Percentiles rank a stretch among this genome's conserved stretches.
phyloP scores from a whole-genome alignment of 371 early-diverging fungal genomes.

The Smittium culicis region DNA sequence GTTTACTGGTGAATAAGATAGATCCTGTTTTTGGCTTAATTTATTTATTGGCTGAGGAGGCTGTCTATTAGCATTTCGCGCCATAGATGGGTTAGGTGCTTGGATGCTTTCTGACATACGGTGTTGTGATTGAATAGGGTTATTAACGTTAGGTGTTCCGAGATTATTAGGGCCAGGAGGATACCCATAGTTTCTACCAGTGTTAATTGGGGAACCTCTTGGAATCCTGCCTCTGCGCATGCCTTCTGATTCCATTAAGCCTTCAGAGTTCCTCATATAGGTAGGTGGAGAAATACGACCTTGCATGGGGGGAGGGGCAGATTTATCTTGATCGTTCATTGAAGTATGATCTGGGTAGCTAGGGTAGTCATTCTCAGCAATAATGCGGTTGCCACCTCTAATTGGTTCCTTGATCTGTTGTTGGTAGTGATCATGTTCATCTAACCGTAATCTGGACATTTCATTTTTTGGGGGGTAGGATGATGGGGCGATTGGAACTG shows the following conservation, averaged over 20 bases:
- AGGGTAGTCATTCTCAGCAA: not conserved
- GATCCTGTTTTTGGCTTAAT: not conserved
- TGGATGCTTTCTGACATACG: not conserved
- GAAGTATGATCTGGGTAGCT: not conserved
- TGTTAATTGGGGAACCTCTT: not conserved
- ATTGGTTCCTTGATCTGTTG: not conserved
- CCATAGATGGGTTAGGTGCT: not conserved
- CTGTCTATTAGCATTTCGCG: not conserved
- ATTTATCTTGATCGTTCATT: not conserved
- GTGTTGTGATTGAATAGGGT: not conserved
- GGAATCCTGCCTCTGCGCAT: not conserved
- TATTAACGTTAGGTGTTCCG: not conserved
- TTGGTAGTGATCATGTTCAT: not conserved
- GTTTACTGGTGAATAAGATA: not conserved
- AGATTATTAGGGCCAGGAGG: not conserved
- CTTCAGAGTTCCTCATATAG: not conserved
- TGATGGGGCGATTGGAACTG: slow-evolving; percentile 13
- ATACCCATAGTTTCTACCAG: not conserved
- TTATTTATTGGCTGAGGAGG: not conserved
- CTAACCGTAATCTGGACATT: not conserved
- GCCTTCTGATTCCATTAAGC: not conserved
- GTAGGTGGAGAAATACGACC: not conserved
- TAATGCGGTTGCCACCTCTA: not conserved
- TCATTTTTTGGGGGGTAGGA: not conserved
- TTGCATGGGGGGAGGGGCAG: not conserved